Percentiles rank a stretch among this genome's conserved stretches.
Evolutionary conservation across 306 rosid species (phyloP).

Genomic region (Delonix regia): DNA sequence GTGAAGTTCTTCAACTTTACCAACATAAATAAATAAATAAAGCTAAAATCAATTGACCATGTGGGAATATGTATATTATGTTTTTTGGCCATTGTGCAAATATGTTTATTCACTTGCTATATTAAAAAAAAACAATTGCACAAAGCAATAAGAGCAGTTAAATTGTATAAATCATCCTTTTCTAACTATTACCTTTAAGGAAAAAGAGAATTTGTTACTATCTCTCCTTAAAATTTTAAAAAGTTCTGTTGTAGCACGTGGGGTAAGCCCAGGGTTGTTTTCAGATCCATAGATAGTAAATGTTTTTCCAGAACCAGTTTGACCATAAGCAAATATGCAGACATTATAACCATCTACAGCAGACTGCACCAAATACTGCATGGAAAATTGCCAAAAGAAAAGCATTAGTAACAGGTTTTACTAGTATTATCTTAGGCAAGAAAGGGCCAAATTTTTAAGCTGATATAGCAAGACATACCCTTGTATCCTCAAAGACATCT

Average conservation of each 20-base stretch:
- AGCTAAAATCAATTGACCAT: neutral
- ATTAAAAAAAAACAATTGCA: neutral
- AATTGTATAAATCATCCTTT: neutral
- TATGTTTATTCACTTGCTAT: neutral
- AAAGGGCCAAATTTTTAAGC: conserved; percentile 9
- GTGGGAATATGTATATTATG: neutral
- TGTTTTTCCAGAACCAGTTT: conserved; percentile 98
- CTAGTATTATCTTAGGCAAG: neutral
- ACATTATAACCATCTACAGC: conserved; percentile 94
- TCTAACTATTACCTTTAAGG: conserved; percentile 64
- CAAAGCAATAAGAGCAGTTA: conserved; percentile 5
- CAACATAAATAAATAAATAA: neutral
- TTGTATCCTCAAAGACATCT: conserved; percentile 91
- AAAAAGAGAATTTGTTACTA: conserved; percentile 80
- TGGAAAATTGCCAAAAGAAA: conserved; percentile 8
- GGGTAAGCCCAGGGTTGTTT: conserved; percentile 81
- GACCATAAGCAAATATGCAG: conserved; percentile 98
- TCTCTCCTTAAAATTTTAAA: conserved; percentile 79
- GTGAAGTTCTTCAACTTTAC: neutral
- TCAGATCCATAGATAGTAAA: conserved; percentile 90
- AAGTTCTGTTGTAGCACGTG: conserved; percentile 83
- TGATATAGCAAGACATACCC: conserved; percentile 57
- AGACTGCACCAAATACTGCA: conserved; percentile 96
- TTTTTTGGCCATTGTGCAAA: neutral
- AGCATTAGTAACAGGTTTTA: conserved; percentile 3